Evolutionary conservation across 2,329 filamentous ascomycete genomes (phyloP).

Genomic region (Raffaelea arxii): DNA sequence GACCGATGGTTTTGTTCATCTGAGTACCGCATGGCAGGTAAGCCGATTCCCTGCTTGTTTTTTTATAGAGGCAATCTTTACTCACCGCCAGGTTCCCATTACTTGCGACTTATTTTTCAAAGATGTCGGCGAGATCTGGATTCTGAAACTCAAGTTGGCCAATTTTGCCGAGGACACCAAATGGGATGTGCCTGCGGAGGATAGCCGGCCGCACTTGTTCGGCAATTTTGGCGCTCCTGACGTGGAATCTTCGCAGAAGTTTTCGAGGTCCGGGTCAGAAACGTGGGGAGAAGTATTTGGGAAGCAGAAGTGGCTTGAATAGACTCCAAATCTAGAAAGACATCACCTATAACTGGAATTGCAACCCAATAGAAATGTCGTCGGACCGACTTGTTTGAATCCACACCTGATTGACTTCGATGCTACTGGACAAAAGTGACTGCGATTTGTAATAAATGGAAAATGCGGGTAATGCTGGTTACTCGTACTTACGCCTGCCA

Average conservation of each 20-base stretch:
- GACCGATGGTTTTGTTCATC: conserved; percentile 52
- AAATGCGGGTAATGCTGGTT: too few relatives aligned
- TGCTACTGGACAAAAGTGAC: too few relatives aligned
- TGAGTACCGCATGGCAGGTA: conserved; percentile 48
- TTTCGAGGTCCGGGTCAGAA: neutral
- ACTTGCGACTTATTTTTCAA: conserved; percentile 37
- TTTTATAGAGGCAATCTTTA: neutral
- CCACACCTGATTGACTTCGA: too few relatives aligned
- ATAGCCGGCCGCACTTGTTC: conserved; percentile 49
- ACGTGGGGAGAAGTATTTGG: neutral
- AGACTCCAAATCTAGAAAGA: too few relatives aligned
- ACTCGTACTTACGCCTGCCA: too few relatives aligned
- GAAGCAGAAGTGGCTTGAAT: neutral
- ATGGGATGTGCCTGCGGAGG: conserved; percentile 39
- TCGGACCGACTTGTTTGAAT: too few relatives aligned
- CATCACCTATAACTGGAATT: too few relatives aligned
- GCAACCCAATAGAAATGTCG: too few relatives aligned
- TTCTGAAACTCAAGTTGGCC: conserved; percentile 43
- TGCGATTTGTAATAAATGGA: too few relatives aligned
- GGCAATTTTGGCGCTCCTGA: conserved; percentile 45
- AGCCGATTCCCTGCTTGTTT: conserved; percentile 1
- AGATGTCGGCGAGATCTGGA: conserved; percentile 28
- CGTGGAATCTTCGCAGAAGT: conserved; percentile 22
- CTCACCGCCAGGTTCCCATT: conserved; percentile 17
- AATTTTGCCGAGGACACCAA: conserved; percentile 25